These are phyloP conservation scores for Puccinia triticina DNA, from an alignment of 1,284 basidiomycete species.

Conservation along the genomic window DNA sequence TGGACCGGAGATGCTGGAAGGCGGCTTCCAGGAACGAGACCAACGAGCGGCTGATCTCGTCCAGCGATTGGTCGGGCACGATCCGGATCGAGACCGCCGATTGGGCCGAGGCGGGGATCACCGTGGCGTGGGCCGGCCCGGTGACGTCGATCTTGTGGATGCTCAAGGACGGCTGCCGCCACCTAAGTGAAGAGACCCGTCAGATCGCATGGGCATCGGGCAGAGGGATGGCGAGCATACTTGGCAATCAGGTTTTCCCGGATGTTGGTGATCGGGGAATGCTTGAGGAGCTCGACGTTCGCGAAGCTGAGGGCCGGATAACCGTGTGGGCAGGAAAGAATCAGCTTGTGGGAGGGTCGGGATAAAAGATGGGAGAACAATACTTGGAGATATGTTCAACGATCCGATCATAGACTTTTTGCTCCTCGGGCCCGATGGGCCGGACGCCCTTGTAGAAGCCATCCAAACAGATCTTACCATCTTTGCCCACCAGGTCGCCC, in stretches of 20 bases:
- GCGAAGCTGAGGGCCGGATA: conserved; percentile 22
- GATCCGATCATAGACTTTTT: conserved; percentile 58
- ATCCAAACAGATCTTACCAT: conserved; percentile 69
- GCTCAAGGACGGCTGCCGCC: conserved; percentile 53
- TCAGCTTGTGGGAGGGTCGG: not conserved
- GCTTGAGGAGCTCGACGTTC: conserved; percentile 52
- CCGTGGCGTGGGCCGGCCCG: conserved; percentile 68
- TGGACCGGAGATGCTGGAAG: conserved; percentile 70
- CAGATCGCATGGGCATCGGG: conserved; percentile 33
- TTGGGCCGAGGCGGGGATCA: conserved; percentile 79
- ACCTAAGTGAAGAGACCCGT: conserved; percentile 11
- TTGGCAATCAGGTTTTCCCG: conserved; percentile 55
- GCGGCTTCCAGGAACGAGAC: conserved; percentile 67
- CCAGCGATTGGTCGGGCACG: conserved; percentile 87
- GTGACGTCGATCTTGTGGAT: conserved; percentile 57
- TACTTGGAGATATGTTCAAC: conserved; percentile 42
- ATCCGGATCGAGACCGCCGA: conserved; percentile 84
- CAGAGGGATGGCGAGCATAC: conserved; percentile 66
- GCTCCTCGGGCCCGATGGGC: conserved; percentile 55
- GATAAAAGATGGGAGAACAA: conserved; percentile 33
- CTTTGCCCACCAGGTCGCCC: conserved; percentile 69
- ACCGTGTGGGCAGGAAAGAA: not conserved
- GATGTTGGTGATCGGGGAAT: conserved; percentile 55
- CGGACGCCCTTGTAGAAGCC: conserved; percentile 72
- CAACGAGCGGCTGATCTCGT: conserved; percentile 70